Conservation (phyloP, 2,329 filamentous ascomycete species). For the Geoglossum cookeanum region DNA sequence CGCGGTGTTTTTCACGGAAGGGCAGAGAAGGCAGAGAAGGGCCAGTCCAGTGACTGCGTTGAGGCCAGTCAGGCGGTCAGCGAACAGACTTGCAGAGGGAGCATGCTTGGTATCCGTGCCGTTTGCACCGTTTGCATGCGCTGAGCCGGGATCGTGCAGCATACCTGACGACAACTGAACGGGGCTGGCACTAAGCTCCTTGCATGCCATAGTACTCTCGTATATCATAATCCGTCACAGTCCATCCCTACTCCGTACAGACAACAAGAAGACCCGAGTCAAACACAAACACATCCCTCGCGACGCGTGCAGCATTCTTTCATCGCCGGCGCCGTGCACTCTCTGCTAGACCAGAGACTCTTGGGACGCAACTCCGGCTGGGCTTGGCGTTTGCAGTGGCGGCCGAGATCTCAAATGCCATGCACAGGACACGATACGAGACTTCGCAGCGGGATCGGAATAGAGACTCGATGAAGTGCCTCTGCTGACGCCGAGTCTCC, state of each 20-base stretch:
- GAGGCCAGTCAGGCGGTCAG: neutral
- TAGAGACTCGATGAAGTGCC: neutral
- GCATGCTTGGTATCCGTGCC: neutral
- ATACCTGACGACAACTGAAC: constrained; percentile 2
- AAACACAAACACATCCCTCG: neutral
- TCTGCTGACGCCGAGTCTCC: neutral
- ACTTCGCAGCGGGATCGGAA: constrained; percentile 1
- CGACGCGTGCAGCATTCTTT: neutral
- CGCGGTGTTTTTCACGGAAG: neutral
- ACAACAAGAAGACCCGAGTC: neutral
- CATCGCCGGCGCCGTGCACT: neutral
- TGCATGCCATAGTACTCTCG: neutral
- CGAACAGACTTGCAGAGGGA: neutral
- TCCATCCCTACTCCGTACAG: neutral
- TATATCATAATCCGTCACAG: neutral
- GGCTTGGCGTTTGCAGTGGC: neutral
- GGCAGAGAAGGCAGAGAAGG: neutral
- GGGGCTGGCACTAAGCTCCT: constrained; percentile 1
- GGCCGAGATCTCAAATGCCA: neutral
- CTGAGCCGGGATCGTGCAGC: constrained; percentile 1
- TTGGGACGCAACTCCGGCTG: neutral
- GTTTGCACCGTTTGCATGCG: constrained; percentile 3
- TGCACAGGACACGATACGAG: constrained; percentile 1
- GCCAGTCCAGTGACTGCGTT: constrained; percentile 1
- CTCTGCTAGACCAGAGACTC: neutral